Evolutionary conservation across 768 basidiomycete genomes (phyloP), one percentile per base, ranked within the genome.

Genomic region (Mycena belliarum): DNA sequence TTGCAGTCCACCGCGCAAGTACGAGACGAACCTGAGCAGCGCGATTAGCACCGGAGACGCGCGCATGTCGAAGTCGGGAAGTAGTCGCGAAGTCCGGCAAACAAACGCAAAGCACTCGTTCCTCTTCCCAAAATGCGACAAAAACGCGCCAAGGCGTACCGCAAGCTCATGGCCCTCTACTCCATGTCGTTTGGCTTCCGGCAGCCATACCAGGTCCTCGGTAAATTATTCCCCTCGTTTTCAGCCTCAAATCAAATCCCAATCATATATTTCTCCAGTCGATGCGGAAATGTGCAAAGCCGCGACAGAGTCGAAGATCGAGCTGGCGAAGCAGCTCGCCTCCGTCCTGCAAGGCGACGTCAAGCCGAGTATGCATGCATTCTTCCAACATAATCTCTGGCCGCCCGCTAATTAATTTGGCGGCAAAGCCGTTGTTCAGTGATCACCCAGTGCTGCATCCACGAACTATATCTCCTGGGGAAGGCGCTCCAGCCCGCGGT

Each of bases 371-470:
- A 72, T 76, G 95, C 79, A 52, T 21, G 35, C 35, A 8, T 60
- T 52, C 37, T 41, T 53, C 42, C n/a, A n/a, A n/a, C n/a, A n/a
- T n/a, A n/a, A n/a, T n/a, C n/a, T n/a, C 24, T 45, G 40, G 55
- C 57, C 47, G 66, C 47, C 57, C 55, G 62, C 62, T 72, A 60
- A 67, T 49, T 60, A 46, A 43, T 52, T 69, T 74, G 67, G 76
- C 79, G 69, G 73, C 75, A 75, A 77, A 79, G 75, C 74, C 72
- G 71, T 72, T 72, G 56, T 69, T 64, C 64, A 98, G 97, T 99
- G 96, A 98, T 99, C 71, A 98, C 97, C 0, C 96, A 98, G 70
- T 99, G 97, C 72, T 96, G 89, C 69, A 94, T 99, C 40, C 87
- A 95, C 63, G 92, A 93, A 68, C 80, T 99, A 2, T 98, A 99